Percentiles rank a stretch among this genome's conserved stretches.
Conservation (phyloP, 257 asterid genomes). For the Forsythia suspensa region DNA sequence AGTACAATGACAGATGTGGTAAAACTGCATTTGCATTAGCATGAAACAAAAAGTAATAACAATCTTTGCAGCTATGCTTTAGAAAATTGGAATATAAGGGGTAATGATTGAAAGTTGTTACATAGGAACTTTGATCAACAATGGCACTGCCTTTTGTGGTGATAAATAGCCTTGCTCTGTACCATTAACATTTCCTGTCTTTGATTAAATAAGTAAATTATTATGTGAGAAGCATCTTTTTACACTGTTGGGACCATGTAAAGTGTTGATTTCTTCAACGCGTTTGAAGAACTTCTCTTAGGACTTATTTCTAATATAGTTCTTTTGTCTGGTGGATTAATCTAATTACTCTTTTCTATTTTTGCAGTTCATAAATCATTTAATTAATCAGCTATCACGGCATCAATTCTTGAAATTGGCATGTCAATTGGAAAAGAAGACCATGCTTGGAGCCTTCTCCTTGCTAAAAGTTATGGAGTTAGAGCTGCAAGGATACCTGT, state of each 20-base stretch:
- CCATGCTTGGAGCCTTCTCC: constrained; percentile 91
- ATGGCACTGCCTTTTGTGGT: background rate
- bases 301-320: constrained; percentile 18
- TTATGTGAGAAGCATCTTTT: constrained; percentile 8
- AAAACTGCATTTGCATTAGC: background rate
- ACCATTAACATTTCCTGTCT: background rate
- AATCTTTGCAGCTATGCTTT: background rate
- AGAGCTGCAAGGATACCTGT: constrained; percentile 90
- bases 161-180: background rate
- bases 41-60: background rate
- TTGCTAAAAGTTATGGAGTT: constrained; percentile 87
- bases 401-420: constrained; percentile 91
- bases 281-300: constrained; percentile 8
- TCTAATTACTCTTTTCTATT: background rate
- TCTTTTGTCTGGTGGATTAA: constrained; percentile 3
- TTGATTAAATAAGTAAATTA: background rate
- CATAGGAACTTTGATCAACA: background rate
- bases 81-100: background rate
- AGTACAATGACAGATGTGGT: background rate
- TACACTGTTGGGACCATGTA: constrained; percentile 3
- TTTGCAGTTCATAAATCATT: constrained; percentile 87
- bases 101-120: background rate
- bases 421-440: constrained; percentile 92
- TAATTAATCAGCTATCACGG: constrained; percentile 79
- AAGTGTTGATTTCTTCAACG: constrained; percentile 15